phyloP scores from a whole-genome alignment of 306 rosid genomes.

The Gastrolobium villosum region DNA sequence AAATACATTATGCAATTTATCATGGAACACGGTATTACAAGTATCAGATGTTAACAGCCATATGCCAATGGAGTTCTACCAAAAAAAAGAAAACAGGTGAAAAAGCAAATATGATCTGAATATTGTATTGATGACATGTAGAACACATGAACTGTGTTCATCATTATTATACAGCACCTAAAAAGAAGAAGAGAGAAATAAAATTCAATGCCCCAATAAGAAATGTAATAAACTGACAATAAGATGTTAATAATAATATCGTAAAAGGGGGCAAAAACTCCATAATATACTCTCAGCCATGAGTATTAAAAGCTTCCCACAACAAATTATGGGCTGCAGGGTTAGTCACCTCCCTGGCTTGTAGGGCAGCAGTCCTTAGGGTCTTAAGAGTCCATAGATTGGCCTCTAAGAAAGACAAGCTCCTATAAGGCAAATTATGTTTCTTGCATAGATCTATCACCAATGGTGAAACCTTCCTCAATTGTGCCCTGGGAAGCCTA shows the following conservation, averaged over 20 bases:
- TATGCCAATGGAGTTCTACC: background rate
- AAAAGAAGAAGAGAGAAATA: background rate
- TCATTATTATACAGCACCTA: background rate
- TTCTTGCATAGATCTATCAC: slow-evolving; percentile 79
- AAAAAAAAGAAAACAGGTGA: background rate
- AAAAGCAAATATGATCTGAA: slow-evolving; percentile 18
- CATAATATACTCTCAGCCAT: slow-evolving; percentile 54
- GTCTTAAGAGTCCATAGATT: slow-evolving; percentile 64
- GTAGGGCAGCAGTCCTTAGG: slow-evolving; percentile 67
- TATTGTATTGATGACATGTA: background rate
- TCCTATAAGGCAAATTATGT: slow-evolving; percentile 78
- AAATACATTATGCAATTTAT: background rate
- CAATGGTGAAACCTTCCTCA: slow-evolving; percentile 74
- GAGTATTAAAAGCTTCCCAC: slow-evolving; percentile 85
- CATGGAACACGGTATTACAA: background rate
- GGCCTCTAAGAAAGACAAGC: slow-evolving; percentile 72
- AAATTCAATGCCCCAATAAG: slow-evolving; percentile 1
- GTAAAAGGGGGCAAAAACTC: background rate
- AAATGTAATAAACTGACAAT: background rate
- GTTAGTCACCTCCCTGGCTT: slow-evolving; percentile 54
- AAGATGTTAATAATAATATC: background rate
- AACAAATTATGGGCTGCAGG: slow-evolving; percentile 63
- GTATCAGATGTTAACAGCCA: slow-evolving; percentile 1
- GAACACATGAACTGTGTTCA: background rate
- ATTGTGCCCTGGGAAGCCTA: slow-evolving; percentile 70